These are phyloP conservation scores for Zarea fungicola DNA, from an alignment of 2,329 filamentous ascomycete genomes.

Conservation along the genomic window DNA sequence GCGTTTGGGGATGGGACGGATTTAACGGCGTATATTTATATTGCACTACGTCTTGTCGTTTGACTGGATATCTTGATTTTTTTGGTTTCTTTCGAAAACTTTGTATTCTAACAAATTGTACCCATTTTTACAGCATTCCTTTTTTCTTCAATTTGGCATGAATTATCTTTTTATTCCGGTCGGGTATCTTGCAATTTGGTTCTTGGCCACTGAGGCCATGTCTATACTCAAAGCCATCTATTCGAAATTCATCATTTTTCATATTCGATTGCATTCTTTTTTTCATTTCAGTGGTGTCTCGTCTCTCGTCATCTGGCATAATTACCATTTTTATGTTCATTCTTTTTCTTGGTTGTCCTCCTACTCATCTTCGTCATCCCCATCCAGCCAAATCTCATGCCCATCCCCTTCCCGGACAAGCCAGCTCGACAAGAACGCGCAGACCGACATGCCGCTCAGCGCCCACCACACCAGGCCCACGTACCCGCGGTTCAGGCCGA, in stretches of 20 bases:
- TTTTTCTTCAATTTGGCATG: too few species aligned
- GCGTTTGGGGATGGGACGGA: slow-evolving; percentile 1
- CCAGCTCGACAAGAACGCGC: slow-evolving; percentile 46
- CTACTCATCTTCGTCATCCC: slow-evolving; percentile 44
- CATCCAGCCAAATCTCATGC: slow-evolving; percentile 60
- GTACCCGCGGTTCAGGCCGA: slow-evolving; percentile 50
- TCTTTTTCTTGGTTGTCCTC: too few species aligned
- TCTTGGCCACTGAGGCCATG: not conserved
- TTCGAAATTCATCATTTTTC: too few species aligned
- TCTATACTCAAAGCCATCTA: too few species aligned
- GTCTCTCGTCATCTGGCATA: too few species aligned
- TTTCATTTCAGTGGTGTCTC: too few species aligned
- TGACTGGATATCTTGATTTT: not conserved
- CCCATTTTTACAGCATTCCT: too few species aligned
- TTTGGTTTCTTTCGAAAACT: too few species aligned
- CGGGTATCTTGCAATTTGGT: not conserved
- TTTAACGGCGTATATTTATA: not conserved
- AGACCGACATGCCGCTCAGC: slow-evolving; percentile 43
- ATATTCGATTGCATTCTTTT: too few species aligned
- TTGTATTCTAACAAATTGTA: too few species aligned
- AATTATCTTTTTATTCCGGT: not conserved
- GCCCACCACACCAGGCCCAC: slow-evolving; percentile 57
- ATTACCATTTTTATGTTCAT: too few species aligned
- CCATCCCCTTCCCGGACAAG: slow-evolving; percentile 57
- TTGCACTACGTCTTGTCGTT: not conserved